A percentile compares a stretch with the other conserved stretches of the same genome.
phyloP scores from a whole-genome alignment of 768 basidiomycete species.

The Trametes maxima region DNA sequence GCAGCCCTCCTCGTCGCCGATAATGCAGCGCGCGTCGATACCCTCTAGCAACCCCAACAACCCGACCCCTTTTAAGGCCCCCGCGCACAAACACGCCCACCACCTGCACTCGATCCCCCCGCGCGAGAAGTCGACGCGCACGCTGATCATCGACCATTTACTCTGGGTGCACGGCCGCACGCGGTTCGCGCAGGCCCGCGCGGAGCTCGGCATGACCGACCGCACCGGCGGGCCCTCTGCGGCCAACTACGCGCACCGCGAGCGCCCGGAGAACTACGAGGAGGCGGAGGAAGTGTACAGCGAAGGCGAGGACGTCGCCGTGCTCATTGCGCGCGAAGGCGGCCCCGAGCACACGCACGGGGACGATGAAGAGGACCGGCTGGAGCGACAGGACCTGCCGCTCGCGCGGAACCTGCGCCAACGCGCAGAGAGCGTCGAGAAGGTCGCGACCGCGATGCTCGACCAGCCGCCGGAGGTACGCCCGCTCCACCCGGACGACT shows the following conservation, averaged over 20 bases:
- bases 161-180: constrained; percentile 83
- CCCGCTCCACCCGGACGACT: constrained; percentile 56
- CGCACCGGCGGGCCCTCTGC: constrained; percentile 70
- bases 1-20: constrained; percentile 27
- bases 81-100: constrained; percentile 87
- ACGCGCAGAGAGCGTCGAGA: constrained; percentile 81
- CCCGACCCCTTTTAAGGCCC: constrained; percentile 55
- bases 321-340: constrained; percentile 51
- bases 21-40: constrained; percentile 26
- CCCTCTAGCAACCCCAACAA: constrained; percentile 19
- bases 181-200: constrained; percentile 80
- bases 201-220: constrained; percentile 86
- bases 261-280: constrained; percentile 74
- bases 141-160: constrained; percentile 86
- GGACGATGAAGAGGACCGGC: constrained; percentile 61
- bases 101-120: constrained; percentile 87
- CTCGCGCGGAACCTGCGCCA: constrained; percentile 67
- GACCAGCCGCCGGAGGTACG: constrained; percentile 72
- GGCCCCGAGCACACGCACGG: constrained; percentile 49
- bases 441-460: constrained; percentile 80
- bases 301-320: constrained; percentile 59
- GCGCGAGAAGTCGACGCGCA: constrained; percentile 85
- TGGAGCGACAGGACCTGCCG: constrained; percentile 58
- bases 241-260: constrained; percentile 60
- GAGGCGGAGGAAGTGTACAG: constrained; percentile 69